These are phyloP conservation scores for Cercospora nicotianae DNA, from an alignment of 2,329 filamentous ascomycete species.

Conservation along the genomic window DNA sequence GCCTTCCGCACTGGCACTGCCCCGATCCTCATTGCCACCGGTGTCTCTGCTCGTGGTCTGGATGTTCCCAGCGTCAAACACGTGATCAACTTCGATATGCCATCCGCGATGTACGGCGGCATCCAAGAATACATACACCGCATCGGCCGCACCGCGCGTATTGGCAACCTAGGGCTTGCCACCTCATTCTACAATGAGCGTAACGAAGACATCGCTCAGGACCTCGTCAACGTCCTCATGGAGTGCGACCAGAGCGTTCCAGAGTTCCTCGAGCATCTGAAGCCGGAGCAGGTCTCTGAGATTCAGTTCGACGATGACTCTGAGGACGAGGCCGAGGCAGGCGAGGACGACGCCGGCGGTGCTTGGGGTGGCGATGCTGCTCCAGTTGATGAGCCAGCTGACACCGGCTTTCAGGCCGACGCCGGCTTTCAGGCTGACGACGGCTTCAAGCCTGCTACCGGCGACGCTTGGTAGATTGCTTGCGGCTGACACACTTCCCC, in stretches of 20 bases:
- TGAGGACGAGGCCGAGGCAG: slow-evolving; percentile 42
- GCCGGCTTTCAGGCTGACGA: slow-evolving; percentile 24
- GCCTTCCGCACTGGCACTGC: slow-evolving; percentile 72
- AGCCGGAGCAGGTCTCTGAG: slow-evolving; percentile 56
- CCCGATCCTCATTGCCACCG: slow-evolving; percentile 83
- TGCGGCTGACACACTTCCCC: neutral
- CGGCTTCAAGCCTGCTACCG: slow-evolving; percentile 10
- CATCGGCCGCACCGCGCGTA: slow-evolving; percentile 92
- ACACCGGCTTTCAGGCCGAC: slow-evolving; percentile 27
- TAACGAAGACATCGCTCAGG: slow-evolving; percentile 70
- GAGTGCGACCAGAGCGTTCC: slow-evolving; percentile 79
- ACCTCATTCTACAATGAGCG: slow-evolving; percentile 84
- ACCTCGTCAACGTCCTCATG: slow-evolving; percentile 76
- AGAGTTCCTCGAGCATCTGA: slow-evolving; percentile 70
- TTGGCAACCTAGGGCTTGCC: slow-evolving; percentile 81
- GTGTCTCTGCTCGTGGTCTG: slow-evolving; percentile 61
- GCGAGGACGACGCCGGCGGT: slow-evolving; percentile 20
- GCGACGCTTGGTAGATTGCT: slow-evolving; percentile 20
- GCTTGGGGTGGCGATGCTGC: slow-evolving; percentile 21
- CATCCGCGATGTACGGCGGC: slow-evolving; percentile 71
- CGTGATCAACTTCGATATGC: slow-evolving; percentile 91
- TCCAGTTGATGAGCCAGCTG: slow-evolving; percentile 15
- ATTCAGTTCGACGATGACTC: slow-evolving; percentile 57
- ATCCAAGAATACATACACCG: slow-evolving; percentile 93
- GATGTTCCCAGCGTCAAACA: slow-evolving; percentile 85